Base-by-base conservation (phyloP, 306 rosid genomes). In the Vigna mungo region DNA sequence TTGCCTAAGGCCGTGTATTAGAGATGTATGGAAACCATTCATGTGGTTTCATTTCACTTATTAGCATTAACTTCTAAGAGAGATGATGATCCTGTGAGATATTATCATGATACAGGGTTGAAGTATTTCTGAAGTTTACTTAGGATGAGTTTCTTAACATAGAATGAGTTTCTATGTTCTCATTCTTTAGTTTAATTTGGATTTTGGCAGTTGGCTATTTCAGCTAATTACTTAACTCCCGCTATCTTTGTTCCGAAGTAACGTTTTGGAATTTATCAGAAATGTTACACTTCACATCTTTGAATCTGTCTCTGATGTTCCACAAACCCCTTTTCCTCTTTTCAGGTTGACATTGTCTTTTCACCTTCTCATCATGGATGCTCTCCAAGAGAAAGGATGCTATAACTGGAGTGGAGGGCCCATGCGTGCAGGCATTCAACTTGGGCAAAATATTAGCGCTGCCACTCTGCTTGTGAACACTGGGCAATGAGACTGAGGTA, bases 401-500 rank as follows among this genome's bases (percentile, higher is more conserved):
- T 72, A 86, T 80, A 78, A 84, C 92, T 27, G 87, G 89, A 85
- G 84, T 18, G 87, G 88, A 55, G 88, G 81, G 87, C 88, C 87
- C 83, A 88, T 89, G 60, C 81, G 56, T 58, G 83, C 82, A 71
- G 88, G 71, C 87, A 70, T 65, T 81, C 64, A 65, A 80, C 81
- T 41, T 75, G 56, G 76, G 30, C 78, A 63, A 78, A 43, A 73
- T 64, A 77, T 77, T 82, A 88, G 86, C 84, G 79, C 76, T 74
- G 30, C 36, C 83, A 82, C 84, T 84, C 83, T 49, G 89, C 87
- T 43, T 84, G 68, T 71, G 90, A 63, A 76, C 93, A 75, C 68
- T 76, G 89, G 88, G 81, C 94, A 71, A 36, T 41, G 83, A 85
- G 88, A 82, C 88, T 51, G 89, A 85, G 89, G 93, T 75, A 80